These are phyloP conservation scores for Phaseolus lunatus DNA, from an alignment of 306 rosid species.

Conservation along the genomic window DNA sequence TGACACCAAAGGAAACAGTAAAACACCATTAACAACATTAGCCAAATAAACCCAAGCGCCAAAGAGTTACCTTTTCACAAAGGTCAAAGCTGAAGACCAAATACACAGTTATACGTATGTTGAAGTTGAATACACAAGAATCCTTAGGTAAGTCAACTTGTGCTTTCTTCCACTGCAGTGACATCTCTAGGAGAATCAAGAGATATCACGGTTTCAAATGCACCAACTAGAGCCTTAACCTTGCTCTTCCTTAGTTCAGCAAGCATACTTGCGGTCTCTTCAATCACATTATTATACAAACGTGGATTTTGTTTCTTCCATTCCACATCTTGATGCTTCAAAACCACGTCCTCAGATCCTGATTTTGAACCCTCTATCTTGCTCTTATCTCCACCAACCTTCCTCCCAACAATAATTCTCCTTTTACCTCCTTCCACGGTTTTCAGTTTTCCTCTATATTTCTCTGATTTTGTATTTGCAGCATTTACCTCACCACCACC, in stretches of 20 bases:
- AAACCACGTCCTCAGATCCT: slow-evolving; percentile 64
- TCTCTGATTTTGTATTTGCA: slow-evolving; percentile 48
- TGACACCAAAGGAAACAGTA: slow-evolving; percentile 23
- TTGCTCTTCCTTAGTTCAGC: slow-evolving; percentile 76
- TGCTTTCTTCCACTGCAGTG: slow-evolving; percentile 41
- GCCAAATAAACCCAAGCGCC: slow-evolving; percentile 47
- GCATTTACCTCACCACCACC: slow-evolving; percentile 48
- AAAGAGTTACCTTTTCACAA: slow-evolving; percentile 40
- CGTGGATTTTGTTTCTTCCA: slow-evolving; percentile 62
- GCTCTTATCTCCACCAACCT: slow-evolving; percentile 39
- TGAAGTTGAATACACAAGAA: slow-evolving; percentile 26
- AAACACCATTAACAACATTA: slow-evolving; percentile 40
- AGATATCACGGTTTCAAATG: slow-evolving; percentile 90
- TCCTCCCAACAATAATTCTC: slow-evolving; percentile 53
- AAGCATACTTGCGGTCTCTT: slow-evolving; percentile 94
- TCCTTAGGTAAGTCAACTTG: slow-evolving; percentile 46
- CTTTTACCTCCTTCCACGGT: slow-evolving; percentile 51
- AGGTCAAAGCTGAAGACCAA: slow-evolving; percentile 33
- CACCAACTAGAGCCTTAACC: slow-evolving; percentile 92
- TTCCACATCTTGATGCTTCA: slow-evolving; percentile 66
- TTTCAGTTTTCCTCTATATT: slow-evolving; percentile 44
- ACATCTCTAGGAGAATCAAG: slow-evolving; percentile 64
- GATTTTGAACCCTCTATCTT: slow-evolving; percentile 44
- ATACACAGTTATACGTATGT: slow-evolving; percentile 13
- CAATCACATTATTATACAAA: slow-evolving; percentile 84